These are phyloP conservation scores for Mucor lusitanicus DNA, from an alignment of 371 early-diverging fungal species.

Conservation along the genomic window DNA sequence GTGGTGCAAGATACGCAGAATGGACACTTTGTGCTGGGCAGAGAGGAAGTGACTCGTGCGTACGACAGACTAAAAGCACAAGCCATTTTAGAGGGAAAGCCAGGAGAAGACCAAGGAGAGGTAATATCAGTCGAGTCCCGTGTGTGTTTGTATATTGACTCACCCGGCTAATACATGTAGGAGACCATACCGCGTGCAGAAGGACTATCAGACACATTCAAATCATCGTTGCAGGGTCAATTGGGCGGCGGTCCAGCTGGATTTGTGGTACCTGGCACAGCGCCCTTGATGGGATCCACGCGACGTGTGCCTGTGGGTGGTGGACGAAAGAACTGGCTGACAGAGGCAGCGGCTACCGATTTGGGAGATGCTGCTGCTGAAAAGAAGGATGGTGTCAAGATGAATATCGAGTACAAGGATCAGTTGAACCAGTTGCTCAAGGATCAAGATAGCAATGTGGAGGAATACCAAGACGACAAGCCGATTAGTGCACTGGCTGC, in stretches of 20 bases:
- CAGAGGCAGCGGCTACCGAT: slow-evolving; percentile 9
- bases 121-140: neutral
- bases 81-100: slow-evolving; percentile 46
- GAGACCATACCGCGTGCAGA: slow-evolving; percentile 42
- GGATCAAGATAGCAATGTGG: neutral
- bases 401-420: slow-evolving; percentile 21
- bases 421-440: slow-evolving; percentile 19
- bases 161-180: neutral
- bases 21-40: slow-evolving; percentile 24
- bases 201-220: slow-evolving; percentile 45
- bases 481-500: slow-evolving; percentile 44
- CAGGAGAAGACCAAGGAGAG: slow-evolving; percentile 20
- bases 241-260: slow-evolving; percentile 37
- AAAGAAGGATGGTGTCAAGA: slow-evolving; percentile 16
- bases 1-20: slow-evolving; percentile 39
- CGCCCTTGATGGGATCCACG: slow-evolving; percentile 44
- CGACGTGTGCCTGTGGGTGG: slow-evolving; percentile 28
- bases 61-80: slow-evolving; percentile 49
- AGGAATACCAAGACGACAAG: slow-evolving; percentile 29
- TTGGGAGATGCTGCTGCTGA: neutral
- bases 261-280: slow-evolving; percentile 49
- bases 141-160: neutral
- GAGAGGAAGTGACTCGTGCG: slow-evolving; percentile 38
- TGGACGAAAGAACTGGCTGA: slow-evolving; percentile 17
- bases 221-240: slow-evolving; percentile 36